Conservation (phyloP, 75 land plant genomes). For the Sequoiadendron giganteum region DNA sequence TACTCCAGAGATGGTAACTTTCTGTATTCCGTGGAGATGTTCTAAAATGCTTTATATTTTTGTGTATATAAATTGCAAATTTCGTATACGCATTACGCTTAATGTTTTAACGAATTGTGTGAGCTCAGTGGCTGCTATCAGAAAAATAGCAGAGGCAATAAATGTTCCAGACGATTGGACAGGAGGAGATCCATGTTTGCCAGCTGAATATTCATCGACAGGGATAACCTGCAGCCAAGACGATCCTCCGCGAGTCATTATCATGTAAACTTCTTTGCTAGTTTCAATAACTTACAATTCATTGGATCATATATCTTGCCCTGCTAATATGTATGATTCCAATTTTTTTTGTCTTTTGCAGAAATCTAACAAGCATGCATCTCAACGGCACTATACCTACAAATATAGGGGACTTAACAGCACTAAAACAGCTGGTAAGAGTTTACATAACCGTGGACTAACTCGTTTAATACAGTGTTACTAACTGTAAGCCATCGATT, state of each 20-base stretch:
- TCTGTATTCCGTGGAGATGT: too few species aligned
- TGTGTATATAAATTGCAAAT: too few species aligned
- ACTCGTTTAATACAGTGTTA: too few species aligned
- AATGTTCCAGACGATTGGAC: neutral
- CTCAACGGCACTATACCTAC: neutral
- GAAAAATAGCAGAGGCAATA: neutral
- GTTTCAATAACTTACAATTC: neutral
- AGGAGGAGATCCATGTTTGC: neutral
- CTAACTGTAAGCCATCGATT: neutral
- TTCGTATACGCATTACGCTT: neutral
- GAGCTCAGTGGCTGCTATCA: neutral
- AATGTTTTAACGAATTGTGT: neutral
- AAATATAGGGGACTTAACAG: neutral
- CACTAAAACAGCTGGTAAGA: neutral
- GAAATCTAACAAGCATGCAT: neutral
- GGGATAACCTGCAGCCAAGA: neutral
- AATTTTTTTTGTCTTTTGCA: neutral
- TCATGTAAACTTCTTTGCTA: neutral
- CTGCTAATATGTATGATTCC: neutral
- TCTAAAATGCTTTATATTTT: too few species aligned
- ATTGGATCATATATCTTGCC: neutral
- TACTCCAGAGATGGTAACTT: too few species aligned
- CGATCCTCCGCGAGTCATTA: neutral
- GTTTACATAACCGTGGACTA: neutral
- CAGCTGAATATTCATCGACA: too few species aligned